These are phyloP conservation scores for Pleurotus pulmonarius DNA, from an alignment of 768 basidiomycete genomes.

Conservation along the genomic window DNA sequence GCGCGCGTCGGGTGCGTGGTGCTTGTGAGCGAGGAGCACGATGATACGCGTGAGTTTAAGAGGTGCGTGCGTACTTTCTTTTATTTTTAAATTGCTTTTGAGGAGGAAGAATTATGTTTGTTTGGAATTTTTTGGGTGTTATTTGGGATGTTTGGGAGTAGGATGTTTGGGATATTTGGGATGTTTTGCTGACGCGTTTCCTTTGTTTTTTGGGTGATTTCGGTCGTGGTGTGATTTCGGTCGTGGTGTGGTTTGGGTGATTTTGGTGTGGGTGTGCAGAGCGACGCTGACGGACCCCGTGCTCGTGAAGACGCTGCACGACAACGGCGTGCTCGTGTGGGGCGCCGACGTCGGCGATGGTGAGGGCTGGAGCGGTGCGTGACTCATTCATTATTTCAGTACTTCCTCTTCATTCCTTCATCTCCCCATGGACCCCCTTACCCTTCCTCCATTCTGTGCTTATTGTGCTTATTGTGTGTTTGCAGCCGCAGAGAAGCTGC, in stretches of 20 bases:
- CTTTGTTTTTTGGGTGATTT: not conserved
- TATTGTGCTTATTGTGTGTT: not conserved
- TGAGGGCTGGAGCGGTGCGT: conserved; percentile 70
- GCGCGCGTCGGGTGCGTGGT: conserved; percentile 74
- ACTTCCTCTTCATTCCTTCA: no score
- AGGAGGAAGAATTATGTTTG: no score
- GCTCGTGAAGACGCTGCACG: conserved; percentile 64
- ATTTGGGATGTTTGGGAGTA: no score
- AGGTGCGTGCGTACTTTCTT: conserved; percentile 37
- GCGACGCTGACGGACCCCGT: conserved; percentile 71
- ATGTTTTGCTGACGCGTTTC: not conserved
- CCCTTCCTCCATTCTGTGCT: no score
- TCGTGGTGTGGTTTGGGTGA: no score
- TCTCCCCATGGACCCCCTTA: no score
- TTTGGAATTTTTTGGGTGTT: no score
- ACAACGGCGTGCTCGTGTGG: conserved; percentile 83
- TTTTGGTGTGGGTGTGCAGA: conserved; percentile 28
- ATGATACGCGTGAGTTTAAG: conserved; percentile 86
- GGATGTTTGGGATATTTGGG: no score
- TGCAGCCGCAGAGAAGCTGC: conserved; percentile 61
- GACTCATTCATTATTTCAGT: not conserved
- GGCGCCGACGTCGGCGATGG: conserved; percentile 84
- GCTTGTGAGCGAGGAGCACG: conserved; percentile 86
- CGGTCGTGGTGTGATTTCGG: no score
- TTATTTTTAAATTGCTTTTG: no score